Percentiles rank a stretch among this genome's conserved stretches.
phyloP scores from a whole-genome alignment of 2,329 filamentous ascomycete species.

The Colletotrichum sp. region DNA sequence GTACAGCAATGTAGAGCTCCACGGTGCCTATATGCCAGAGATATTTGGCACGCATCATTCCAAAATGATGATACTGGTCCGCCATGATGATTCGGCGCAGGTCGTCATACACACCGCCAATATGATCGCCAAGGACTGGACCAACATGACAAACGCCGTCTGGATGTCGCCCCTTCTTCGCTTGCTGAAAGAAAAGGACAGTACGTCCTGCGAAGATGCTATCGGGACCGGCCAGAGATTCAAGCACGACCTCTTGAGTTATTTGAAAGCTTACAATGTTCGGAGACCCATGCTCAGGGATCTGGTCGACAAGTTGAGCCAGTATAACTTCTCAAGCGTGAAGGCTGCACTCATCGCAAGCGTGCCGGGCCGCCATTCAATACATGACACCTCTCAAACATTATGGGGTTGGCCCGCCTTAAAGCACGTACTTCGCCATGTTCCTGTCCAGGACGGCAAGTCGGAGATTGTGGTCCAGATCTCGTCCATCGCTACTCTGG shows the following conservation, averaged over 20 bases:
- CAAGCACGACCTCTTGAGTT: slow-evolving; percentile 76
- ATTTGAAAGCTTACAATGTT: slow-evolving; percentile 72
- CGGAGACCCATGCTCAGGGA: slow-evolving; percentile 55
- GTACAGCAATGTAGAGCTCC: slow-evolving; percentile 72
- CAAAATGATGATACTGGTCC: slow-evolving; percentile 86
- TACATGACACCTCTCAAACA: slow-evolving; percentile 53
- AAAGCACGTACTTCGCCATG: slow-evolving; percentile 58
- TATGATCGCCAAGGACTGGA: slow-evolving; percentile 88
- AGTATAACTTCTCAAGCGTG: slow-evolving; percentile 74
- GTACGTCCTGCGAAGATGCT: neutral
- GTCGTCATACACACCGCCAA: slow-evolving; percentile 89
- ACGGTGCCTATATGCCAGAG: slow-evolving; percentile 80
- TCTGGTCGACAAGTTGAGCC: slow-evolving; percentile 61
- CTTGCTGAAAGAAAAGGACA: slow-evolving; percentile 30
- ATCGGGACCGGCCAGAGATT: slow-evolving; percentile 64
- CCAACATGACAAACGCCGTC: slow-evolving; percentile 83
- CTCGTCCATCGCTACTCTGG: slow-evolving; percentile 84
- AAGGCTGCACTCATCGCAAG: slow-evolving; percentile 79
- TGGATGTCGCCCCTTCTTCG: slow-evolving; percentile 80
- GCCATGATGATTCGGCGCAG: slow-evolving; percentile 78
- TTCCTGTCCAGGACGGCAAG: slow-evolving; percentile 50
- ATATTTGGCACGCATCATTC: slow-evolving; percentile 86
- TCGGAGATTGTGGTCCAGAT: slow-evolving; percentile 67
- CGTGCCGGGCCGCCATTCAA: slow-evolving; percentile 71
- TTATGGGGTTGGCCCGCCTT: slow-evolving; percentile 81